A percentile compares a stretch with the other conserved stretches of the same genome.
Evolutionary conservation across 306 rosid genomes (phyloP).

Genomic region (Vigna angularis): DNA sequence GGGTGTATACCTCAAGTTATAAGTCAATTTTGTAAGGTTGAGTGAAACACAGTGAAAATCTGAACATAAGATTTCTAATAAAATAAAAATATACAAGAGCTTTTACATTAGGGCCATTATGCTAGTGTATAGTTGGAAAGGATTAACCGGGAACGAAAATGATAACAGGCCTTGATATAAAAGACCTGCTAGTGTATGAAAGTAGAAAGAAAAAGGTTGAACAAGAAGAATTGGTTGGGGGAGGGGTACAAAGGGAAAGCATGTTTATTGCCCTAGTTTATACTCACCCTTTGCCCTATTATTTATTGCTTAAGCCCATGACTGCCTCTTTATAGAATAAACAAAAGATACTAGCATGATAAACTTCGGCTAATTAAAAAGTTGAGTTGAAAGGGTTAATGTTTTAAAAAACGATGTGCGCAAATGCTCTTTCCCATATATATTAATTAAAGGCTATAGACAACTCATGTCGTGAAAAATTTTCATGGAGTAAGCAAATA

Average conservation of each 20-base stretch:
- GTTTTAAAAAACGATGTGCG: not conserved
- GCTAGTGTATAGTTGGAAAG: not conserved
- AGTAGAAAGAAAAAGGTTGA: not conserved
- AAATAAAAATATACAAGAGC: not conserved
- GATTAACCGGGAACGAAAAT: not conserved
- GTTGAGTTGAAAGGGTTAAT: constrained; percentile 8
- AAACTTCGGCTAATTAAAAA: not conserved
- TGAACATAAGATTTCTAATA: not conserved
- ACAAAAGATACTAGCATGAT: not conserved
- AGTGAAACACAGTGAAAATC: not conserved
- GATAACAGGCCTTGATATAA: not conserved
- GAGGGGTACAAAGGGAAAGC: not conserved
- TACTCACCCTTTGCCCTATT: not conserved
- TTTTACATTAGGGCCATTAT: not conserved
- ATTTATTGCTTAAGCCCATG: not conserved
- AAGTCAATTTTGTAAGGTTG: too few species aligned
- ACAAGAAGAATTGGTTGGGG: not conserved
- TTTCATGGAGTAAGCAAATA: not conserved
- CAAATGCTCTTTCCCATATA: not conserved
- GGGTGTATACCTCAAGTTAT: too few species aligned
- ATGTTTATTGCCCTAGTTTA: not conserved
- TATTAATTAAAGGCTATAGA: not conserved
- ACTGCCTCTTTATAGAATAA: not conserved
- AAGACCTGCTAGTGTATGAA: not conserved
- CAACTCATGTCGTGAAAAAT: not conserved